phyloP scores from a whole-genome alignment of 192 early-diverging fungal genomes.

The Gorgonomyces haynaldii region DNA sequence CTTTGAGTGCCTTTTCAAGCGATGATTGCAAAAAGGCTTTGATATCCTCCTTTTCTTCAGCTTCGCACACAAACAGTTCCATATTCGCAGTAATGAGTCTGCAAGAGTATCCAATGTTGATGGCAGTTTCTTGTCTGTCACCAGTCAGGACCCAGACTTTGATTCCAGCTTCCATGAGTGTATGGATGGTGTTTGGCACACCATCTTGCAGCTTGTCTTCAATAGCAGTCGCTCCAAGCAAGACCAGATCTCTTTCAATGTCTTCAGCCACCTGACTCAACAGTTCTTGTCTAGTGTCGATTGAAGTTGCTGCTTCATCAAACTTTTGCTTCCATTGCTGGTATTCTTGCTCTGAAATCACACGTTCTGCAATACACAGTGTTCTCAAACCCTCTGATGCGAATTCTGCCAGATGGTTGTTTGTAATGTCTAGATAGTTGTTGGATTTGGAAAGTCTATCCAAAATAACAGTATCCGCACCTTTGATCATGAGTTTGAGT shows the following conservation, averaged over 20 bases:
- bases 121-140: conserved; percentile 78
- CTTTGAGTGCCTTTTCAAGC: not conserved
- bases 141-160: conserved; percentile 83
- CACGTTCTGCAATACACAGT: conserved; percentile 67
- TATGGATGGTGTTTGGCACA: conserved; percentile 74
- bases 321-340: conserved; percentile 53
- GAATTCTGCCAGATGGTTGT: conserved; percentile 28
- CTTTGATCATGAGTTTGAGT: conserved; percentile 25
- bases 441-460: conserved; percentile 27
- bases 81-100: conserved; percentile 49
- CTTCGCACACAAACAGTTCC: conserved; percentile 15
- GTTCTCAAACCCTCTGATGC: conserved; percentile 61
- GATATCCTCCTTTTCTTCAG: conserved; percentile 17
- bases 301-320: conserved; percentile 54
- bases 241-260: conserved; percentile 56
- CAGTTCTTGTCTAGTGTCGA: conserved; percentile 63
- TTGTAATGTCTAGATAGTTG: conserved; percentile 15
- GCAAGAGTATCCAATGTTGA: conserved; percentile 78
- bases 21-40: conserved; percentile 7
- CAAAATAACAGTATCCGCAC: conserved; percentile 30
- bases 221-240: conserved; percentile 76
- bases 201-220: conserved; percentile 75
- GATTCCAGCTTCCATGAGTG: conserved; percentile 62
- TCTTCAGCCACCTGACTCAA: conserved; percentile 62
- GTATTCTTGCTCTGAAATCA: conserved; percentile 66